Conservation (phyloP, 768 basidiomycete species). For the Trametes gibbosa region DNA sequence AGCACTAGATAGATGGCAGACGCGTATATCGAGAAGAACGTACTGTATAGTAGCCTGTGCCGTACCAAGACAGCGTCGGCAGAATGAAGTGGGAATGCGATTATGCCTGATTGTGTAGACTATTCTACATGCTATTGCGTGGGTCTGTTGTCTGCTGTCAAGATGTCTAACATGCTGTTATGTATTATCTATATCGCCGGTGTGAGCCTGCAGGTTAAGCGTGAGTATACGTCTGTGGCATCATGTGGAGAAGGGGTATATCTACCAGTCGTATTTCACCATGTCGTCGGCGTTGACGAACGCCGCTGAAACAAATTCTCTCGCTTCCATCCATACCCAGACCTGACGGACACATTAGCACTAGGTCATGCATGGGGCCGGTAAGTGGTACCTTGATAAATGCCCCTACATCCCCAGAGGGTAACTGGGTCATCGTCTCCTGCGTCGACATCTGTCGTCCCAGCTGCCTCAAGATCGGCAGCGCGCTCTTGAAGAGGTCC, state of each 20-base stretch:
- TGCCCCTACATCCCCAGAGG: constrained; percentile 72
- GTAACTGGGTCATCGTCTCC: constrained; percentile 59
- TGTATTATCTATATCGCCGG: constrained; percentile 41
- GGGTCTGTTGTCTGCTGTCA: constrained; percentile 3
- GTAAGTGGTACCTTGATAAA: constrained; percentile 75
- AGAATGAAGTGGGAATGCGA: neutral
- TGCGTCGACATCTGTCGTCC: constrained; percentile 88
- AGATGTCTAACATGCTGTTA: constrained; percentile 2
- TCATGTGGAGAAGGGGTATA: constrained; percentile 7
- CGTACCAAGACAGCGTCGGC: neutral
- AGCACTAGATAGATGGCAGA: neutral
- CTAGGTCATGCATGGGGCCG: neutral
- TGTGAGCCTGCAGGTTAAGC: constrained; percentile 40
- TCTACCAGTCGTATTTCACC: constrained; percentile 85
- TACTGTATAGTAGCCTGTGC: too few species aligned
- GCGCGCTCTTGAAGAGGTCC: constrained; percentile 92
- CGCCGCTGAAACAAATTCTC: constrained; percentile 78
- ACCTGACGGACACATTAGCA: constrained; percentile 43
- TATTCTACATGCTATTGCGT: constrained; percentile 14
- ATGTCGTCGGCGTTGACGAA: constrained; percentile 81
- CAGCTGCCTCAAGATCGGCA: constrained; percentile 90
- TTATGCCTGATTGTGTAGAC: constrained; percentile 10
- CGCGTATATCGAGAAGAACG: too few species aligned
- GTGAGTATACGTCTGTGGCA: constrained; percentile 10
- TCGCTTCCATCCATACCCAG: constrained; percentile 93